These are phyloP conservation scores for Spencermartinsiella ligniputridi DNA, from an alignment of 1,139 yeast genomes.

Conservation along the genomic window DNA sequence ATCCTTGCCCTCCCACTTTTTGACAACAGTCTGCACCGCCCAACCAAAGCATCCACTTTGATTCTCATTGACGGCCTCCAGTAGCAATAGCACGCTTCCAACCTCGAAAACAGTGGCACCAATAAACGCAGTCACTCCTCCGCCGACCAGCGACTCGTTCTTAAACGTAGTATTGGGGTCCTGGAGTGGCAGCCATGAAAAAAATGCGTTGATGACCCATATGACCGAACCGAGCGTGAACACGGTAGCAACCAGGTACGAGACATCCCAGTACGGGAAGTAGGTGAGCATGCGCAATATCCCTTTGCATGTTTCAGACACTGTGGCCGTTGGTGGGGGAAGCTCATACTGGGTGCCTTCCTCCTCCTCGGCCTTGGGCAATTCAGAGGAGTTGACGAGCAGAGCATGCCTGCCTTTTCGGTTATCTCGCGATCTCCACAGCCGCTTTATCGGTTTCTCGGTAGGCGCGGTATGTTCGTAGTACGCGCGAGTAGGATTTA, in stretches of 20 bases:
- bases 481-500: conserved; percentile 7
- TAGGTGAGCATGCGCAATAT: conserved; percentile 11
- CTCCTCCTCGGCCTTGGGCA: not conserved
- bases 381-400: too few relatives aligned
- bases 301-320: conserved; percentile 4
- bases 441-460: conserved; percentile 7
- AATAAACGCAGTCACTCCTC: conserved; percentile 16
- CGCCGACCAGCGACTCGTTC: conserved; percentile 10
- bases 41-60: conserved; percentile 15
- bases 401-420: conserved; percentile 16
- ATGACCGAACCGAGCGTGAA: conserved; percentile 16
- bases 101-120: conserved; percentile 17
- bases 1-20: not conserved
- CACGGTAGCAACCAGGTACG: conserved; percentile 13
- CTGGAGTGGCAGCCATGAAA: conserved; percentile 14
- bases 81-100: conserved; percentile 14
- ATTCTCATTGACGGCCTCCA: conserved; percentile 16
- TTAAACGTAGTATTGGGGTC: conserved; percentile 12
- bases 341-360: not conserved
- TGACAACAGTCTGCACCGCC: conserved; percentile 11
- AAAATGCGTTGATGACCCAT: conserved; percentile 17
- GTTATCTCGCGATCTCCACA: conserved; percentile 15
- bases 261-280: conserved; percentile 18
- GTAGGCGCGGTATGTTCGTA: not conserved
- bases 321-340: conserved; percentile 4